A percentile compares a stretch with the other conserved stretches of the same genome.
These are phyloP conservation scores for Colletotrichum magnum DNA, from an alignment of 2,329 filamentous ascomycete species.

Conservation along the genomic window DNA sequence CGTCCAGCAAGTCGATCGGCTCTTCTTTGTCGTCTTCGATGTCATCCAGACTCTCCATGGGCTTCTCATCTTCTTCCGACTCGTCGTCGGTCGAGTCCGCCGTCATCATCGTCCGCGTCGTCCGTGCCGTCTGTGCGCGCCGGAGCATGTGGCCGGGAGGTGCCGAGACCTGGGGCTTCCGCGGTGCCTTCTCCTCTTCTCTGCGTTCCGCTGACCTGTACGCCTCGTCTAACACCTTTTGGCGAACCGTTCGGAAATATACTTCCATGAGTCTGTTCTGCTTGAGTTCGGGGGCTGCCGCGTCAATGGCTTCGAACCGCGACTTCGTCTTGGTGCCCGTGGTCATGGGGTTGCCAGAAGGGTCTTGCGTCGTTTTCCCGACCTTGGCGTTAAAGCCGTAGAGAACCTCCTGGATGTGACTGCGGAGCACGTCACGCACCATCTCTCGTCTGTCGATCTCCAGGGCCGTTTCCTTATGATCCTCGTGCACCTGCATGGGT, in stretches of 20 bases:
- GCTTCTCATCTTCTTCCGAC: not conserved
- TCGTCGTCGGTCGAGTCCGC: not conserved
- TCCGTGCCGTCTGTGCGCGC: constrained; percentile 11
- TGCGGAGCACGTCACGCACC: constrained; percentile 62
- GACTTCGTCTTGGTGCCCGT: constrained; percentile 24
- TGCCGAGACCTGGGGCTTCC: not conserved
- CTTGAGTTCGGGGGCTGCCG: constrained; percentile 62
- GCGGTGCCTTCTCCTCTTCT: constrained; percentile 27
- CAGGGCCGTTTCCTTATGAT: constrained; percentile 34
- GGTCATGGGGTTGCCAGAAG: constrained; percentile 20
- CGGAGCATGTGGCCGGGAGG: constrained; percentile 6
- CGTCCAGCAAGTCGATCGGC: not conserved
- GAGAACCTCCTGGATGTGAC: constrained; percentile 65
- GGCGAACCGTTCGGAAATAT: constrained; percentile 64
- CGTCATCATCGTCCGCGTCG: constrained; percentile 12
- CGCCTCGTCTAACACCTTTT: constrained; percentile 54
- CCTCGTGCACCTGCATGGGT: not conserved
- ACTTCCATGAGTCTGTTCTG: constrained; percentile 66
- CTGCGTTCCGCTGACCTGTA: constrained; percentile 46
- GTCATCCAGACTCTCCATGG: not conserved
- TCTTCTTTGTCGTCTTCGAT: constrained; percentile 23
- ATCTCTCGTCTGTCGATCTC: constrained; percentile 50
- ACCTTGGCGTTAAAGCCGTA: constrained; percentile 57
- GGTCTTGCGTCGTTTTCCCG: constrained; percentile 11
- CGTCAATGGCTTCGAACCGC: constrained; percentile 61